These are phyloP conservation scores for Exophiala phaeomuriformis DNA, from an alignment of 2,329 filamentous ascomycete genomes.

Conservation along the genomic window DNA sequence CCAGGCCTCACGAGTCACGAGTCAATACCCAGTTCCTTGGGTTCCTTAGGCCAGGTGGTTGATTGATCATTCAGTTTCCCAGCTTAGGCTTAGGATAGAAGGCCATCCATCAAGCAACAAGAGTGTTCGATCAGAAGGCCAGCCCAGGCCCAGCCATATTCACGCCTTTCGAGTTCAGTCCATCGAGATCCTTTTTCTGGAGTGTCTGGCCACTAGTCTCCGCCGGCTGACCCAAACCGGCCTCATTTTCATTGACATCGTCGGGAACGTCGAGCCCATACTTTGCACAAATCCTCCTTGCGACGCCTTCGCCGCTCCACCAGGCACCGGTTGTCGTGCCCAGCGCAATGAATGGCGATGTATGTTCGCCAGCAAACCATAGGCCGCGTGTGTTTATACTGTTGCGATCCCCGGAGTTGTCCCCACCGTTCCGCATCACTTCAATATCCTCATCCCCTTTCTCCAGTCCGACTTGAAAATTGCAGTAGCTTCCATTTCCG, in stretches of 20 bases:
- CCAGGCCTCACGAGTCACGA: too few relatives aligned
- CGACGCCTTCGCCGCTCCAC: slow-evolving; percentile 80
- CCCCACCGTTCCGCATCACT: slow-evolving; percentile 46
- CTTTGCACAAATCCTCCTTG: slow-evolving; percentile 41
- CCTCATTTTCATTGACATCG: not conserved
- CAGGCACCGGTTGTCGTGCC: slow-evolving; percentile 87
- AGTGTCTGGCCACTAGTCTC: not conserved
- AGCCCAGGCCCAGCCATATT: slow-evolving; percentile 16
- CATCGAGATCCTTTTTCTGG: slow-evolving; percentile 8
- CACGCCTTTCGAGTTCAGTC: slow-evolving; percentile 8
- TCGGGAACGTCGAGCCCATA: slow-evolving; percentile 15
- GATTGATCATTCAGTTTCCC: too few relatives aligned
- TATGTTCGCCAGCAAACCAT: slow-evolving; percentile 88
- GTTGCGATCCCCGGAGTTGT: slow-evolving; percentile 12
- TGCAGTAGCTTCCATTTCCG: slow-evolving; percentile 74
- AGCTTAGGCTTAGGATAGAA: too few relatives aligned
- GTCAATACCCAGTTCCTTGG: too few relatives aligned
- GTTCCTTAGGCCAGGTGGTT: too few relatives aligned
- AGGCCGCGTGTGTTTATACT: slow-evolving; percentile 42
- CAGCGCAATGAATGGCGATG: slow-evolving; percentile 77
- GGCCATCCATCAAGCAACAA: not conserved
- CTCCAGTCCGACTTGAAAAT: slow-evolving; percentile 70
- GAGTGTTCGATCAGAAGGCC: slow-evolving; percentile 8
- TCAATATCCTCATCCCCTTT: slow-evolving; percentile 66
- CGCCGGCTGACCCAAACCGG: not conserved